Base-by-base conservation (phyloP, 2,329 filamentous ascomycete genomes). In the Beauveria pseudobassiana region DNA sequence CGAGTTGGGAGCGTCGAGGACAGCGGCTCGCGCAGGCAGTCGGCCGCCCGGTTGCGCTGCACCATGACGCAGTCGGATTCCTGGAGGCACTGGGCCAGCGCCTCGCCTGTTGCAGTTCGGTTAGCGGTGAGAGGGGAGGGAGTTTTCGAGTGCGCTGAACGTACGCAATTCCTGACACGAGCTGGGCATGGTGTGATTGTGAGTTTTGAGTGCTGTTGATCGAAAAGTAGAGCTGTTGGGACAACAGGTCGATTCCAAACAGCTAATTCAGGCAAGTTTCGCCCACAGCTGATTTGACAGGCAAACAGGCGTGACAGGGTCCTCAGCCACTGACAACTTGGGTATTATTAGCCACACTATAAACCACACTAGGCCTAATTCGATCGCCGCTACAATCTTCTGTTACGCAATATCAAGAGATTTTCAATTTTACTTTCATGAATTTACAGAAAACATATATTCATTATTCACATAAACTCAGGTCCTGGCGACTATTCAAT, bases 51-150 rank as follows among this genome's bases (percentile, higher is more conserved):
- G 80, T 97, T 87, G 63, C 93, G 91, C 64, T 97, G 82, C 63
- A 96, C 82, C 87, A 98, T 92, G 70, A 99, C 90, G 77, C 95
- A 99, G 76, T 98, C 93, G 70, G 91, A 96, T 76, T 96, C 87
- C 75, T 97, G 93, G 67, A 99, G 91, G 78, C 95, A 99, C 80
- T 91, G 83, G 65, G 95, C 95, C 71, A 99, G 86, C 22, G 95
- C 95, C 65, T 89, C 88, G 77, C 93, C 93, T 98, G 74, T 65
- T 7, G 61, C 28, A 30, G 20, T 10, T 49, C 20, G 26, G 61
- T 24, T 24, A 38, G 54, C 12, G n/a, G 26, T 18, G 42, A 5
- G 8, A 22, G 24, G n/a, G n/a, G 28, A 14, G 30, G 30, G 3
- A 34, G 10, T 34, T 10, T 20, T 10, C 45, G 5, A 38, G 12